phyloP scores from a whole-genome alignment of 2,329 filamentous ascomycete genomes.

The Dothistroma septosporum region DNA sequence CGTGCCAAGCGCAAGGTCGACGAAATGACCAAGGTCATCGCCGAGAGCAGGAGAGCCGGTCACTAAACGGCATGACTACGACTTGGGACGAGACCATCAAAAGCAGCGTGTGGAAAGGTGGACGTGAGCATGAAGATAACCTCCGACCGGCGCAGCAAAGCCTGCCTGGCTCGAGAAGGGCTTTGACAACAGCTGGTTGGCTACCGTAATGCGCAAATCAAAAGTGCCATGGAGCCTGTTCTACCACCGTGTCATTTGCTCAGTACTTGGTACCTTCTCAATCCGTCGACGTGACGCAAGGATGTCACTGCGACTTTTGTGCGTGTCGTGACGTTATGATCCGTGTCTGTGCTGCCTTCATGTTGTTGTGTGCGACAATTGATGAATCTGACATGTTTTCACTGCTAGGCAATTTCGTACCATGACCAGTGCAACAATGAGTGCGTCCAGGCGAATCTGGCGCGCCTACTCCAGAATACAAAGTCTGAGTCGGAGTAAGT shows the following conservation, averaged over 20 bases:
- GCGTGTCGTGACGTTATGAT: neutral
- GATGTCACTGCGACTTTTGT: neutral
- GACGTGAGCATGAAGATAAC: neutral
- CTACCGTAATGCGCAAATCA: constrained; percentile 21
- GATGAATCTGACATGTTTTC: neutral
- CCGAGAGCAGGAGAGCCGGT: constrained; percentile 79
- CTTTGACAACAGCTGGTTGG: constrained; percentile 14
- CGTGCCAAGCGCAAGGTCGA: constrained; percentile 99
- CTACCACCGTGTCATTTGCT: constrained; percentile 4
- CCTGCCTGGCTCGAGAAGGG: constrained; percentile 1
- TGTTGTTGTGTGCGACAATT: neutral
- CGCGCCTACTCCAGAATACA: too few relatives aligned
- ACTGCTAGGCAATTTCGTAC: too few relatives aligned
- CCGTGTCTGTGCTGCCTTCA: neutral
- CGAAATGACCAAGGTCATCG: constrained; percentile 96
- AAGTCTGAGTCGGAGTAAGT: too few relatives aligned
- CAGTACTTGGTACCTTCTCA: constrained; percentile 6
- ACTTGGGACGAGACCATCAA: neutral
- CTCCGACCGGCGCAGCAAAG: neutral
- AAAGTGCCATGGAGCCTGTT: constrained; percentile 13
- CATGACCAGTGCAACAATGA: too few relatives aligned
- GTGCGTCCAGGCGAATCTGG: too few relatives aligned
- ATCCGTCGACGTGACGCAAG: neutral
- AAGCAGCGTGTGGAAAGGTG: constrained; percentile 11
- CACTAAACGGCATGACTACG: constrained; percentile 51